A percentile compares a stretch with the other conserved stretches of the same genome.
These are phyloP conservation scores for Poa annua DNA, from an alignment of 176 grass and related monocot genomes.

Conservation along the genomic window DNA sequence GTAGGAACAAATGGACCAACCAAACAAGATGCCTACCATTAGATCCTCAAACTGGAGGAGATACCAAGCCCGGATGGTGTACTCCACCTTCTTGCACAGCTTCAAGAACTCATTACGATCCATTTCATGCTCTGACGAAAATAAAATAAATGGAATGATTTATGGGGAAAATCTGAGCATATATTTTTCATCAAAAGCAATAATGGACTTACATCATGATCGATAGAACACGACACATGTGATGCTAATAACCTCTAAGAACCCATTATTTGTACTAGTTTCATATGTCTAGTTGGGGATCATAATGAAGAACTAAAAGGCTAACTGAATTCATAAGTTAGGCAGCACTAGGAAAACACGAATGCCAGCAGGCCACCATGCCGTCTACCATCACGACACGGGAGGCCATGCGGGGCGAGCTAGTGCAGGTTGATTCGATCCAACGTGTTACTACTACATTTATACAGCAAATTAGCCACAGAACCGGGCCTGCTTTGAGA, in stretches of 20 bases:
- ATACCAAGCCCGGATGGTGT: conserved; percentile 81
- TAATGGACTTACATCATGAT: background rate
- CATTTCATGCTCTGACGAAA: conserved; percentile 48
- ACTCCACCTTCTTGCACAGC: conserved; percentile 83
- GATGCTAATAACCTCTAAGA: background rate
- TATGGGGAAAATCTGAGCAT: background rate
- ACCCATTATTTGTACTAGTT: background rate
- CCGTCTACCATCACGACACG: background rate
- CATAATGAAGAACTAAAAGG: background rate
- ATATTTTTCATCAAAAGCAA: background rate
- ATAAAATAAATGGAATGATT: background rate
- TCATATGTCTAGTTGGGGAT: background rate
- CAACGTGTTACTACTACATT: background rate
- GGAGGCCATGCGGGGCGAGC: no score
- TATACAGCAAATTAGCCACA: background rate
- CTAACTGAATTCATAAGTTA: background rate
- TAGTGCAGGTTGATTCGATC: background rate
- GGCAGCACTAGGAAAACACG: background rate
- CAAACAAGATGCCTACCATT: conserved; percentile 47
- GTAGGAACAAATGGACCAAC: background rate
- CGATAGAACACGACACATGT: background rate
- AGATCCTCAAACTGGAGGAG: conserved; percentile 76
- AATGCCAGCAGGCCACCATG: background rate
- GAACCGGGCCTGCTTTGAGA: background rate
- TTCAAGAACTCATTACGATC: conserved; percentile 67